Conservation (phyloP, 768 basidiomycete species). For the Suillus weaverae region DNA sequence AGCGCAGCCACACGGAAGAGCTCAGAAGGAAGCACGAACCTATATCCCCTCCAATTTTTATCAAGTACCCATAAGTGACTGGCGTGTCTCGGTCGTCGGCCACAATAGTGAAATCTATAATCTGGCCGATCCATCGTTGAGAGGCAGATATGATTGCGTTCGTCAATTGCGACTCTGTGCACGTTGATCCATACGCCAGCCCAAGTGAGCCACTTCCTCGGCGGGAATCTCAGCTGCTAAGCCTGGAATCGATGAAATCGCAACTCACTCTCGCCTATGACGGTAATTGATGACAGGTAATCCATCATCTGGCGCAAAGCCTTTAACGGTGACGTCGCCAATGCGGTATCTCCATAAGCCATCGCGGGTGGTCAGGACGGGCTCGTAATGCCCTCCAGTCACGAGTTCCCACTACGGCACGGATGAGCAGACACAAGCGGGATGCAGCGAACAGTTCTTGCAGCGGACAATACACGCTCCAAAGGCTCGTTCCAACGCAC, state of each 20-base stretch:
- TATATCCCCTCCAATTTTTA: slow-evolving; percentile 5
- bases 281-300: slow-evolving; percentile 9
- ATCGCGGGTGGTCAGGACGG: slow-evolving; percentile 9
- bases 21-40: neutral
- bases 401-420: slow-evolving; percentile 9
- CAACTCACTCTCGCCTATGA: slow-evolving; percentile 7
- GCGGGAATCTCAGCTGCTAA: neutral
- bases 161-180: slow-evolving; percentile 5
- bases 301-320: slow-evolving; percentile 13
- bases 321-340: slow-evolving; percentile 9
- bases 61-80: slow-evolving; percentile 6
- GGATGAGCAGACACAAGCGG: neutral
- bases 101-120: slow-evolving; percentile 9
- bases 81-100: neutral
- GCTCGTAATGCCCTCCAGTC: slow-evolving; percentile 9
- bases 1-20: neutral
- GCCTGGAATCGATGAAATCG: neutral
- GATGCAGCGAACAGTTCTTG: neutral
- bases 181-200: neutral
- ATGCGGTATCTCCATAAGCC: slow-evolving; percentile 13
- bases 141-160: slow-evolving; percentile 1
- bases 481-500: neutral
- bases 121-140: slow-evolving; percentile 1
- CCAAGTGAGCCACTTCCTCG: slow-evolving; percentile 11
- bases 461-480: neutral